Evolutionary conservation across 164 flowering plant species (phyloP), one percentile per base, ranked within the genome.

Genomic region (Piper betle): DNA sequence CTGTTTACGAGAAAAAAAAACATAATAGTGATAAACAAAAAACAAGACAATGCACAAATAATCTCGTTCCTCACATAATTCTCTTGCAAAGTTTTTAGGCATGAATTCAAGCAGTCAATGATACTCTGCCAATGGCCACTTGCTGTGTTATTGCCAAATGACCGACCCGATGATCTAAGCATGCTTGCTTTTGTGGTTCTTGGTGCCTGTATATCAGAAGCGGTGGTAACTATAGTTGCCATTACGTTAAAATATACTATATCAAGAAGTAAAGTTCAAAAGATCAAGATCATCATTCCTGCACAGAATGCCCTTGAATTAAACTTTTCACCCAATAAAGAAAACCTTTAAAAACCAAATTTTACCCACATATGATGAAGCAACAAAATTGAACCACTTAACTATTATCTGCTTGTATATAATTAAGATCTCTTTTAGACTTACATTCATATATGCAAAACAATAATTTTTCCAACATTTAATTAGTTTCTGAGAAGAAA

Each of bases 111-210:
- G 76, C 80, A 63, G n/a, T 88, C 92, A 69, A 90, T 85, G 39
- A 93, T 86, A 76, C 77, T 77, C 77, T 81, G 92, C 99, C 99
- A 93, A 71, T 86, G 86, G 76, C 70, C 82, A 37, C 74, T 55
- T 60, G 84, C 72, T 67, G 87, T 69, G 70, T 85, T 81, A 69
- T 79, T 86, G 58, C 95, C 86, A 66, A 85, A 90, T 20, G 96
- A 86, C 57, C 84, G 70, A 52, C 96, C 92, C 62, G 98, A 68
- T 53, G 40, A 81, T 74, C 94, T 78, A 58, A 87, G 76, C 53
- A 73, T 82, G 66, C 64, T 72, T 69, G 86, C 87, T 73, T 83
- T 84, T 55, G 97, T 80, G 60, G 90, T 82, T 74, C 94, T 83
- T 64, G 99, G 97, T 68, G 95, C 99, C 99, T 93, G 63, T 10